Conservation (phyloP, 73 alveolate genomes). For the Durusdinium trenchii region DNA sequence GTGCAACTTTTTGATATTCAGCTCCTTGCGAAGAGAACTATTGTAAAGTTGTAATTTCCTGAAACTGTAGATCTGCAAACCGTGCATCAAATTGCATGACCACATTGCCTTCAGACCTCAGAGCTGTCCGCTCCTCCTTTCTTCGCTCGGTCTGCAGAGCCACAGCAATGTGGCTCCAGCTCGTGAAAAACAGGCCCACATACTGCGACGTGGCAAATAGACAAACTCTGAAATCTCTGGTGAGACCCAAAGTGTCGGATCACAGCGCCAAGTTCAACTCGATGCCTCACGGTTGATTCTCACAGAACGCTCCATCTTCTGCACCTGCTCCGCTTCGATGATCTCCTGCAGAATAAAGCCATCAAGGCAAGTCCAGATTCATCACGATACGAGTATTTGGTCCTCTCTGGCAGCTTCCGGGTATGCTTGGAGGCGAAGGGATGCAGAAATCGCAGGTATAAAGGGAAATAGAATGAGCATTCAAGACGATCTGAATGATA, state of each 20-base stretch:
- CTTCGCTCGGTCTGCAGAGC: conserved; percentile 27
- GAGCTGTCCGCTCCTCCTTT: not conserved
- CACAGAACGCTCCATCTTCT: conserved; percentile 33
- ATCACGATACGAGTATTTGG: no score
- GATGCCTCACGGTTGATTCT: conserved; percentile 39
- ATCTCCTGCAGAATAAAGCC: no score
- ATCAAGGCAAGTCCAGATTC: no score
- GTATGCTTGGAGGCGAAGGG: not conserved
- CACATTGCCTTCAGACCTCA: not conserved
- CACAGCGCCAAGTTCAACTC: not conserved
- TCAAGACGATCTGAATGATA: not conserved
- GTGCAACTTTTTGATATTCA: conserved; percentile 22
- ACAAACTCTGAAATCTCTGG: not conserved
- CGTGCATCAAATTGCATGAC: not conserved
- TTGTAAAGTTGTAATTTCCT: no score
- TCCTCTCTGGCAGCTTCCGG: no score
- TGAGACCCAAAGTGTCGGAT: not conserved
- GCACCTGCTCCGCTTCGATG: not conserved
- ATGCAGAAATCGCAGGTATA: not conserved
- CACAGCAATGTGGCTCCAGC: conserved; percentile 51
- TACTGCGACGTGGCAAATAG: conserved; percentile 19
- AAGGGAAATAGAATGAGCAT: no score
- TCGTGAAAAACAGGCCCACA: conserved; percentile 23
- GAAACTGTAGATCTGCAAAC: no score
- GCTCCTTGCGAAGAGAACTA: not conserved